These are phyloP conservation scores for Barbarea vulgaris DNA, from an alignment of 345 rosid genomes.

Conservation along the genomic window DNA sequence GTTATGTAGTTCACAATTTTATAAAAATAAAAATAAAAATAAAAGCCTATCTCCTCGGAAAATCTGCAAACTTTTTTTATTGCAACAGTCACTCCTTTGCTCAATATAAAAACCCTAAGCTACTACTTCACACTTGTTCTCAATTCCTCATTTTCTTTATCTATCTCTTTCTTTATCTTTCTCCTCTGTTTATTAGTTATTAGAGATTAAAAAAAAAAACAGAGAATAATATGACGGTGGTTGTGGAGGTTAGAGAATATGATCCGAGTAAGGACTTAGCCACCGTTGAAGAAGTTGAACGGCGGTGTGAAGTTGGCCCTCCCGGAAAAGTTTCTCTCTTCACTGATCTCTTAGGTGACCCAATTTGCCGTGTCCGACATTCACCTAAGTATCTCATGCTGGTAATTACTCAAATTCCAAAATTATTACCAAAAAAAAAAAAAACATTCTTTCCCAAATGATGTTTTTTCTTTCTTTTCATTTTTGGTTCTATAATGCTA, in stretches of 20 bases:
- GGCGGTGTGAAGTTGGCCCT: slow-evolving; percentile 83
- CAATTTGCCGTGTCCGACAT: slow-evolving; percentile 94
- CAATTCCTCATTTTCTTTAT: background rate
- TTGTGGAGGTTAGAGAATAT: slow-evolving; percentile 69
- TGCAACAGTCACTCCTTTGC: slow-evolving; percentile 25
- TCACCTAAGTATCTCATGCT: slow-evolving; percentile 97
- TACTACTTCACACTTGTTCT: slow-evolving; percentile 25
- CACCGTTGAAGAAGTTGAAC: slow-evolving; percentile 72
- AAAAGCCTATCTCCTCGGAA: slow-evolving; percentile 27
- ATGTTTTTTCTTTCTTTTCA: too few species aligned
- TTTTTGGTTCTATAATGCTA: too few species aligned
- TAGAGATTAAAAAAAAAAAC: background rate
- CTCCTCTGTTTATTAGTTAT: background rate
- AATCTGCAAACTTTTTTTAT: slow-evolving; percentile 29
- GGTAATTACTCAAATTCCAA: slow-evolving; percentile 48
- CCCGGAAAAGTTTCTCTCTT: slow-evolving; percentile 58
- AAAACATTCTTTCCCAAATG: too few species aligned
- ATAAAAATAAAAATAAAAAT: background rate
- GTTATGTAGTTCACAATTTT: background rate
- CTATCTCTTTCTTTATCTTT: slow-evolving; percentile 6
- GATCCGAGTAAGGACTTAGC: slow-evolving; percentile 58
- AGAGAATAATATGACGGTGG: slow-evolving; percentile 31
- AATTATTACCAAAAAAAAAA: too few species aligned
- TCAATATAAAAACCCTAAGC: slow-evolving; percentile 37
- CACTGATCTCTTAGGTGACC: slow-evolving; percentile 98